Base-by-base conservation (phyloP, 116 monocot genomes). In the Zostera marina region DNA sequence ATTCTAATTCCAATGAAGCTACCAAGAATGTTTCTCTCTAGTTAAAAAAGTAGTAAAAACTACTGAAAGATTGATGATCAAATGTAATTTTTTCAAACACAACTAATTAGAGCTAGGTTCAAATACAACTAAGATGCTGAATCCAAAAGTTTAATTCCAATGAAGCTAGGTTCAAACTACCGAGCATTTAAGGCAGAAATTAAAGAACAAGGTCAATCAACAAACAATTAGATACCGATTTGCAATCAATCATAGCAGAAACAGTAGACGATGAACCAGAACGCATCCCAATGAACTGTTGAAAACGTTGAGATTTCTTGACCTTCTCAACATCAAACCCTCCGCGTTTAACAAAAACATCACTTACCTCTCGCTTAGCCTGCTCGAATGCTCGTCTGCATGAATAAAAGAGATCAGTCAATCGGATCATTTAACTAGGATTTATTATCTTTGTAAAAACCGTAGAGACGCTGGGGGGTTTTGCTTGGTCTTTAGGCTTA, bases 381-480 rank as follows among this genome's bases (percentile, higher is more conserved):
- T 77, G 79, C 56, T 82, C 77, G 73, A 88, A 94, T 52, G 77
- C 93, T 71, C 71, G 62, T 41, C 88, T 94, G 88, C 63, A 32
- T 66, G 17, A 64, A 17, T 14, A 59, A 41, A 53, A 22, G 41
- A 55, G 12, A n/a, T n/a, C n/a, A n/a, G n/a, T n/a, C n/a, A 23
- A 24, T 2, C 14, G 42, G 8, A 8, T 59, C 42, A 20, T 8
- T 19, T 40, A 21, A 7, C 21, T 15, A 11, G 20, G 17, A 16
- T 17, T 19, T 16, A 11, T 66, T 56, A 11, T 52, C 64, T 32
- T 32, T 5, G 4, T 32, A 32, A 32, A 32, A 32, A 5, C 0
- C 5, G 32, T 3, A 32, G 32, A 32, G 0, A 32, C 32, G 32
- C 32, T 32, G 32, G 32, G 32, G 32, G 32, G 32, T 32, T 32